Evolutionary conservation across 164 flowering plant species (phyloP).

Genomic region (Warburgia ugandensis): DNA sequence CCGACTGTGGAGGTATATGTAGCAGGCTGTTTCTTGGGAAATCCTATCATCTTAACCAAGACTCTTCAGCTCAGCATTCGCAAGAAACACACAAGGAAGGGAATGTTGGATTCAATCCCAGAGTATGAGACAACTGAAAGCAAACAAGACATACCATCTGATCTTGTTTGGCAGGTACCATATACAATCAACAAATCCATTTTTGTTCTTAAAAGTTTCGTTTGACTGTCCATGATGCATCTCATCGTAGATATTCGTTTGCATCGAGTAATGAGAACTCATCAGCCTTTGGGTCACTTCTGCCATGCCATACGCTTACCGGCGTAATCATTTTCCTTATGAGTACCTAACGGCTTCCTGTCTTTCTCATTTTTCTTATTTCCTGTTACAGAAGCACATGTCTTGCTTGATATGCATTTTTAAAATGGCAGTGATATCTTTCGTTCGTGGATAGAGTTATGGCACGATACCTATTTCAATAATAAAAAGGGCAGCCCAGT

Average conservation of each 20-base stretch:
- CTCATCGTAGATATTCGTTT: neutral
- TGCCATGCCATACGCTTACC: no score
- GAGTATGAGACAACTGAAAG: conserved; percentile 52
- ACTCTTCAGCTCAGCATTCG: conserved; percentile 48
- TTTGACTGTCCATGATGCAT: neutral
- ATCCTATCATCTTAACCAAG: conserved; percentile 72
- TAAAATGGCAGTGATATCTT: no score
- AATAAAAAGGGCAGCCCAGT: no score
- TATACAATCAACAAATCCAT: neutral
- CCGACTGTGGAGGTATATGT: conserved; percentile 76
- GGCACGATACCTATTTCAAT: no score
- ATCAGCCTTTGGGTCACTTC: no score
- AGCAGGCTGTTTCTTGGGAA: conserved; percentile 65
- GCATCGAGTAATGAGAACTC: no score
- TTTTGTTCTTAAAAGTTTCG: neutral
- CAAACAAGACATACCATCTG: conserved; percentile 31
- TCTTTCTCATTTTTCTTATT: no score
- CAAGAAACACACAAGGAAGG: conserved; percentile 51
- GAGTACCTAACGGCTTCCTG: no score
- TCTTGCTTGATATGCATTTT: no score
- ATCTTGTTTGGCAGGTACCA: conserved; percentile 57
- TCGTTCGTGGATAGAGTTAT: no score
- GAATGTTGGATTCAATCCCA: conserved; percentile 60
- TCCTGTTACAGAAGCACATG: no score
- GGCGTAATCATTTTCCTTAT: no score